A percentile compares a stretch with the other conserved stretches of the same genome.
Evolutionary conservation across 768 basidiomycete species (phyloP).

Genomic region (Tephrocybe sp.): DNA sequence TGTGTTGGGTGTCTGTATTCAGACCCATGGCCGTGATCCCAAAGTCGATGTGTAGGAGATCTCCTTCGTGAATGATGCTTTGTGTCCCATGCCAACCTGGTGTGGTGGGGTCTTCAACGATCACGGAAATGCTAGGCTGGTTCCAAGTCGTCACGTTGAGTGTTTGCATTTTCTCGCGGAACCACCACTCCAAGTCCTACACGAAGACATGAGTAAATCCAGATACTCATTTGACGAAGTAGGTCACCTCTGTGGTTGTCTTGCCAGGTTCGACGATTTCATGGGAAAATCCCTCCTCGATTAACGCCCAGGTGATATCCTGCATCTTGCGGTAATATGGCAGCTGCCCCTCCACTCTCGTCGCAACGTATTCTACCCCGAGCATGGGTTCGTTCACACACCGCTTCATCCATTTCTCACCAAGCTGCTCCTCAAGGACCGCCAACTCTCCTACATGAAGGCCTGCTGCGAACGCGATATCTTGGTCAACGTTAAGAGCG

Average conservation of each 20-base stretch:
- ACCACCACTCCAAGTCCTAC: conserved; percentile 56
- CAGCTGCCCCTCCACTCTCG: conserved; percentile 40
- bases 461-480: conserved; percentile 50
- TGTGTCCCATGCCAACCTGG: conserved; percentile 42
- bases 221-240: neutral
- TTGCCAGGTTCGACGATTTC: conserved; percentile 38
- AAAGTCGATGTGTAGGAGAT: conserved; percentile 55
- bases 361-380: conserved; percentile 47
- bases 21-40: conserved; percentile 54
- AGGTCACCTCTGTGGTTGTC: conserved; percentile 44
- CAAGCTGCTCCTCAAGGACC: conserved; percentile 36
- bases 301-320: conserved; percentile 52
- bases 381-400: conserved; percentile 45
- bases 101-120: conserved; percentile 38
- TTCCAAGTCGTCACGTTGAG: conserved; percentile 51
- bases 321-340: conserved; percentile 44
- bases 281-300: conserved; percentile 52
- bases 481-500: conserved; percentile 43
- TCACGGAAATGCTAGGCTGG: conserved; percentile 49
- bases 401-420: conserved; percentile 39
- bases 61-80: conserved; percentile 43
- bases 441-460: conserved; percentile 48
- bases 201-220: neutral
- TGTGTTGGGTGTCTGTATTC: conserved; percentile 58
- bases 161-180: conserved; percentile 48